Percentiles rank a stretch among this genome's conserved stretches.
Evolutionary conservation across 2,329 filamentous ascomycete species (phyloP).

Genomic region (Aaosphaeria arxii): DNA sequence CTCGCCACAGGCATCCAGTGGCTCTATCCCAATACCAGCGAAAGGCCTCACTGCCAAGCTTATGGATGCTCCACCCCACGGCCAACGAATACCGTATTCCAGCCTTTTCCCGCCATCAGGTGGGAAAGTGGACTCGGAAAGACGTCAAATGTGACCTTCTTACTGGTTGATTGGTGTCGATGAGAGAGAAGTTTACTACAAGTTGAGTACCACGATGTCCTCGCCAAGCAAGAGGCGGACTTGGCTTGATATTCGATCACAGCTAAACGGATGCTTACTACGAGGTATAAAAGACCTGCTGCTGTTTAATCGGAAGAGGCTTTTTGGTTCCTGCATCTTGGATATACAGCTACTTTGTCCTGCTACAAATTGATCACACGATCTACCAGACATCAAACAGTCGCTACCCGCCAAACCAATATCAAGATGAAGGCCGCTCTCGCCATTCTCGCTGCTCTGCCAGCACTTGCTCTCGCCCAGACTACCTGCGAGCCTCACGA

Average conservation of each 20-base stretch:
- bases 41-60: no score
- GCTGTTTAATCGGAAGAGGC: background rate
- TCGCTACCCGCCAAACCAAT: background rate
- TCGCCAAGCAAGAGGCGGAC: background rate
- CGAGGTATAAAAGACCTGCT: background rate
- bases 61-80: no score
- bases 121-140: no score
- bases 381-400: background rate
- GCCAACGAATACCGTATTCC: no score
- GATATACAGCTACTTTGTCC: background rate
- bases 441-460: background rate
- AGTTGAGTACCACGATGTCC: background rate
- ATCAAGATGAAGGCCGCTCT: background rate
- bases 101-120: no score
- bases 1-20: no score
- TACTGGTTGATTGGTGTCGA: no score
- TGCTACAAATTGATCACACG: background rate
- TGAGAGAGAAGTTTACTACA: background rate
- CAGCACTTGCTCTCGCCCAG: background rate
- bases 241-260: background rate
- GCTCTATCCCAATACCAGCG: no score
- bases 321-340: background rate
- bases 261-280: background rate
- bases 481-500: constrained; percentile 1
- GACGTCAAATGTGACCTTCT: no score